Percentiles rank a stretch among this genome's conserved stretches.
Conservation (phyloP, 805 yeast species). For the Metschnikowia shivogae region DNA sequence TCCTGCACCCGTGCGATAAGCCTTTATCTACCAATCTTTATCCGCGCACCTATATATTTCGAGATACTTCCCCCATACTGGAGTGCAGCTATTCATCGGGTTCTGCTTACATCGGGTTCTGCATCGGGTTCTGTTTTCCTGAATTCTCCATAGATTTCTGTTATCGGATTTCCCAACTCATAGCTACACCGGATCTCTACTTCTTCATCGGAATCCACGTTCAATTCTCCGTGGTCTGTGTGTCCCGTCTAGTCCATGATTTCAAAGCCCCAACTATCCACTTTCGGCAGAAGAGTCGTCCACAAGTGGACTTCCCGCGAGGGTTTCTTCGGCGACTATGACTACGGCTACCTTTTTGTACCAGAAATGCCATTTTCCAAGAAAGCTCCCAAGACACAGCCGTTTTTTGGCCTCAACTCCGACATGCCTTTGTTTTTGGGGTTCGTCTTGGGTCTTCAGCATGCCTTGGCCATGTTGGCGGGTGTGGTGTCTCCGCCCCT, state of each 20-base stretch:
- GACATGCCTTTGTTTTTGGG: constrained; percentile 83
- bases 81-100: too few relatives aligned
- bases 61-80: too few relatives aligned
- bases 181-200: too few relatives aligned
- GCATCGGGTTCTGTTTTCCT: too few relatives aligned
- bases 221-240: background rate
- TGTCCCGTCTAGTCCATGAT: background rate
- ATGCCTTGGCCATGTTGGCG: constrained; percentile 85
- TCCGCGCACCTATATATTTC: background rate
- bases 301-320: constrained; percentile 65
- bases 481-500: constrained; percentile 86
- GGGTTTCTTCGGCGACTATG: constrained; percentile 84
- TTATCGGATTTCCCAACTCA: too few relatives aligned
- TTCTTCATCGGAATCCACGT: background rate
- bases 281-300: constrained; percentile 19
- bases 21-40: background rate
- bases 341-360: constrained; percentile 72
- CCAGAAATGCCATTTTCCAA: constrained; percentile 71
- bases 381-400: constrained; percentile 51
- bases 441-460: constrained; percentile 78
- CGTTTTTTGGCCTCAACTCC: constrained; percentile 77
- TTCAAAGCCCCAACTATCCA: constrained; percentile 4
- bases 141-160: too few relatives aligned
- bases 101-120: too few relatives aligned
- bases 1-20: background rate